phyloP scores from a whole-genome alignment of 805 yeast genomes.

The Dipodascopsis uninucleata region DNA sequence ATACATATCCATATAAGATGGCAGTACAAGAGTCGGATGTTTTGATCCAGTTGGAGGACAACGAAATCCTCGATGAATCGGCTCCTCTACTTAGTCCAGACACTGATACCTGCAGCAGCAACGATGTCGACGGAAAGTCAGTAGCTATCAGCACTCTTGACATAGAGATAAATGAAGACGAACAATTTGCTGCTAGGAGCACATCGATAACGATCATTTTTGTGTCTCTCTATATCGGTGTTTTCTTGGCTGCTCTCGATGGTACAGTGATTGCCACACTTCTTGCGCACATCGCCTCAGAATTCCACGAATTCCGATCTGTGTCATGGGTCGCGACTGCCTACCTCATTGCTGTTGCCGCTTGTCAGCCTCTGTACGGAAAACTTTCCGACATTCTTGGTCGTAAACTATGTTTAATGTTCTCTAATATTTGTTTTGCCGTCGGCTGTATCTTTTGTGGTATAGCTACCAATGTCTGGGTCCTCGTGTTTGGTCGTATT shows the following conservation, averaged over 20 bases:
- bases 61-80: slow-evolving; percentile 1
- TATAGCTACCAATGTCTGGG: slow-evolving; percentile 19
- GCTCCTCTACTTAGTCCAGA: background rate
- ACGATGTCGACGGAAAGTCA: background rate
- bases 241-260: slow-evolving; percentile 50
- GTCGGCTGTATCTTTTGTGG: slow-evolving; percentile 56
- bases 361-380: slow-evolving; percentile 76
- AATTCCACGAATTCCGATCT: slow-evolving; percentile 49
- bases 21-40: too few relatives aligned
- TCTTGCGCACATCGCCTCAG: slow-evolving; percentile 56
- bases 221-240: slow-evolving; percentile 47
- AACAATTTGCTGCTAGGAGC: slow-evolving; percentile 2
- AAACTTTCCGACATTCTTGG: slow-evolving; percentile 60
- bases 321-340: slow-evolving; percentile 74
- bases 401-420: slow-evolving; percentile 41
- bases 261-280: slow-evolving; percentile 53
- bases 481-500: slow-evolving; percentile 44
- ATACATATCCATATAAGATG: too few relatives aligned
- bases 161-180: slow-evolving; percentile 3
- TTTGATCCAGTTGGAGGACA: too few relatives aligned
- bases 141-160: background rate
- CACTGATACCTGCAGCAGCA: background rate
- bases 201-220: slow-evolving; percentile 34
- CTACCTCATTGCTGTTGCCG: slow-evolving; percentile 64
- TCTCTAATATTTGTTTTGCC: slow-evolving; percentile 45